A percentile compares a stretch with the other conserved stretches of the same genome.
These are phyloP conservation scores for Conringia planisiliqua DNA, from an alignment of 345 rosid species.

Conservation along the genomic window DNA sequence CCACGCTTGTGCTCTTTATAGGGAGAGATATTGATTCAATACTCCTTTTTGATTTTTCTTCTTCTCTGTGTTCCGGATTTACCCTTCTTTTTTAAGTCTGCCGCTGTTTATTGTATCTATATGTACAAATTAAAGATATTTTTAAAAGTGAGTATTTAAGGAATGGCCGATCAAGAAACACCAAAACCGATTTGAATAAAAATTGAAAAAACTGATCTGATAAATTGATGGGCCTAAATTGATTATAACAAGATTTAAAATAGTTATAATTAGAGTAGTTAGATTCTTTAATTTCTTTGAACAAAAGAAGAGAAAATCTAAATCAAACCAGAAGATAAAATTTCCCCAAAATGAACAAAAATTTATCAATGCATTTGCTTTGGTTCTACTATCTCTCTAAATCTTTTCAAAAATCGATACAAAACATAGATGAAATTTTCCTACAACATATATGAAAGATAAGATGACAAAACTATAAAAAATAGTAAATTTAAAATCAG, in stretches of 20 bases:
- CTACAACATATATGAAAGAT: neutral
- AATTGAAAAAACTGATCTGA: neutral
- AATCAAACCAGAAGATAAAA: neutral
- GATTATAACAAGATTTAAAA: neutral
- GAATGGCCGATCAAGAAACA: neutral
- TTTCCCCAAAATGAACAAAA: neutral
- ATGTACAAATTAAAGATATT: neutral
- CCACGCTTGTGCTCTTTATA: conserved; percentile 31
- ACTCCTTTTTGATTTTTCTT: conserved; percentile 1
- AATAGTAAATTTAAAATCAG: neutral
- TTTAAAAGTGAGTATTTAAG: neutral
- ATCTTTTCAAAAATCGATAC: neutral
- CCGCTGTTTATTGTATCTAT: neutral
- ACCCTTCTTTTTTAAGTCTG: neutral
- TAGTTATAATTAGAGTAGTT: neutral
- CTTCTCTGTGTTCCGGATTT: neutral
- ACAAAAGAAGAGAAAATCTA: neutral
- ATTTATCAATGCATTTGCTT: neutral
- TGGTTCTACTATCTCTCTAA: neutral
- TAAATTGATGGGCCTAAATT: too few relatives aligned
- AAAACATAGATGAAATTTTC: neutral
- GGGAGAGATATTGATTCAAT: conserved; percentile 1
- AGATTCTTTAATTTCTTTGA: neutral
- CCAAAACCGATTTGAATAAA: neutral
- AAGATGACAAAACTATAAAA: neutral